Conservation (phyloP, 495 filamentous ascomycete genomes). For the Apiosordaria backusii region DNA sequence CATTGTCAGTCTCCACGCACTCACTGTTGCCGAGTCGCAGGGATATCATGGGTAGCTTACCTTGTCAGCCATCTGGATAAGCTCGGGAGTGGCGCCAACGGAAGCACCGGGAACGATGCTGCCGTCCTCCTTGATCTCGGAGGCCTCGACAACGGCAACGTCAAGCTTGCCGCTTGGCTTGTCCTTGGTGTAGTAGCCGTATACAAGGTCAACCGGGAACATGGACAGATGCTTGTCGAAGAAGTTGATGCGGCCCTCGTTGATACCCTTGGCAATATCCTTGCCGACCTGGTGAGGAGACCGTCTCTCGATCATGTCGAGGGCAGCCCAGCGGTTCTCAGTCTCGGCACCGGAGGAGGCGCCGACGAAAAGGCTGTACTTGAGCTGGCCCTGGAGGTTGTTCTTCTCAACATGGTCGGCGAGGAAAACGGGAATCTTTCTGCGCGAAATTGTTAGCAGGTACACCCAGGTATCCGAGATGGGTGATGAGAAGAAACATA, state of each 20-base stretch:
- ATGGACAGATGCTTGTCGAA: constrained; percentile 92
- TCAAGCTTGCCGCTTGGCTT: constrained; percentile 70
- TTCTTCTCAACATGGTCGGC: constrained; percentile 92
- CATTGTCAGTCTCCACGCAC: constrained; percentile 14
- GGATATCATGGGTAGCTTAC: background rate
- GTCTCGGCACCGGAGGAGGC: constrained; percentile 87
- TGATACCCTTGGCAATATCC: constrained; percentile 86
- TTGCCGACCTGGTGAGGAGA: constrained; percentile 89
- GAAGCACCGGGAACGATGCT: constrained; percentile 86
- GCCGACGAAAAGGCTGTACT: constrained; percentile 84
- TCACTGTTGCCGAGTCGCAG: too few relatives aligned
- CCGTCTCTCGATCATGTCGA: constrained; percentile 87
- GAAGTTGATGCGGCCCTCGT: constrained; percentile 83
- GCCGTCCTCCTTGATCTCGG: constrained; percentile 87
- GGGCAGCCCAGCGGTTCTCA: constrained; percentile 80
- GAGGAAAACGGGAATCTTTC: constrained; percentile 77
- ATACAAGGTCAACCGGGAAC: constrained; percentile 86
- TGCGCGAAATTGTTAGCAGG: constrained; percentile 32
- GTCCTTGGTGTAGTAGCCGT: constrained; percentile 76
- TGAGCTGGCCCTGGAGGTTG: constrained; percentile 74
- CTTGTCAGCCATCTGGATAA: constrained; percentile 86
- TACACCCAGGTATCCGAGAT: background rate
- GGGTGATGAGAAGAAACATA: constrained; percentile 37
- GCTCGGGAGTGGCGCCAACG: constrained; percentile 81
- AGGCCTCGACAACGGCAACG: constrained; percentile 81